Percentiles rank a stretch among this genome's conserved stretches.
These are phyloP conservation scores for Clarireedia sp. DNA, from an alignment of 2,329 filamentous ascomycete species.

Conservation along the genomic window DNA sequence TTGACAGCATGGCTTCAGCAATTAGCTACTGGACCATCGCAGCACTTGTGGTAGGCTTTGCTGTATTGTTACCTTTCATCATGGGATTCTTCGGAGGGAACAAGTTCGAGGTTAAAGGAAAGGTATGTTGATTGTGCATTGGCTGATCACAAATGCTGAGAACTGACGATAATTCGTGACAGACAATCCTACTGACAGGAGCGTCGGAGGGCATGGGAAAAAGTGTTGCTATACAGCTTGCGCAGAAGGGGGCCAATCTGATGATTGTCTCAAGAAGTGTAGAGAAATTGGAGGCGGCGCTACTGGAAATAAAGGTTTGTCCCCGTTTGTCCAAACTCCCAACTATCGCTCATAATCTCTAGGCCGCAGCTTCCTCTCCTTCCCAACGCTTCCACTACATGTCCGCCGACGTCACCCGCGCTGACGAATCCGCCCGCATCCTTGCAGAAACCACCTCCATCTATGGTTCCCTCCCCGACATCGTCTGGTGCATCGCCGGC, in stretches of 20 bases:
- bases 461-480: constrained; percentile 68
- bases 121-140: constrained; percentile 43
- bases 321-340: constrained; percentile 10
- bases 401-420: constrained; percentile 68
- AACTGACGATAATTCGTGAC: constrained; percentile 11
- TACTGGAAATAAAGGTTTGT: constrained; percentile 55
- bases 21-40: not conserved
- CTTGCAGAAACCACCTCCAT: constrained; percentile 66
- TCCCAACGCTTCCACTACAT: constrained; percentile 77
- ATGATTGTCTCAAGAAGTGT: constrained; percentile 76
- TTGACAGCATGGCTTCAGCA: not conserved
- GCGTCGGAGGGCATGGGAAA: constrained; percentile 90
- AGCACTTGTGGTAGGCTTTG: not conserved
- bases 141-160: not conserved
- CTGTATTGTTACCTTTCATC: constrained; percentile 16
- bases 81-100: constrained; percentile 72
- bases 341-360: constrained; percentile 9
- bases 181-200: constrained; percentile 87
- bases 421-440: constrained; percentile 61
- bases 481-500: constrained; percentile 89
- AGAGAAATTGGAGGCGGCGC: constrained; percentile 62
- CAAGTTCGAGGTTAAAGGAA: constrained; percentile 76
- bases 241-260: constrained; percentile 77
- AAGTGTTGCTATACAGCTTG: constrained; percentile 63
- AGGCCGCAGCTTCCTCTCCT: constrained; percentile 59